Evolutionary conservation across 2,329 filamentous ascomycete species (phyloP).

Genomic region (Neodidymelliopsis sp.): DNA sequence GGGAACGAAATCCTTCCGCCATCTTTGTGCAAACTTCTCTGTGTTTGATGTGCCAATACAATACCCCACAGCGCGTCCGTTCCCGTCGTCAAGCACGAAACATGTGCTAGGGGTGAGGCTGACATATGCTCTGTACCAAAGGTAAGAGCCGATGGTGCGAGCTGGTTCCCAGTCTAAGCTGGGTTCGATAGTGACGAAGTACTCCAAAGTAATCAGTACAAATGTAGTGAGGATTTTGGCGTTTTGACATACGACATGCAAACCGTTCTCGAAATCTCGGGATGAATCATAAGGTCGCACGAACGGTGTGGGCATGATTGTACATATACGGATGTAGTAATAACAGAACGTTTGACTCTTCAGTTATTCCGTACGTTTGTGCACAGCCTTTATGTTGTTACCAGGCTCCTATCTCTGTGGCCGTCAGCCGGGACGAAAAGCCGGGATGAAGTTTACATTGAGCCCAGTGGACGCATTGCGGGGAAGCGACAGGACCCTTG

Average conservation of each 20-base stretch:
- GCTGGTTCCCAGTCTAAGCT: slow-evolving; percentile 36
- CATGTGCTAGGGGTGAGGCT: slow-evolving; percentile 39
- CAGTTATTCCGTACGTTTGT: too few species aligned
- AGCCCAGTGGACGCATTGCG: too few species aligned
- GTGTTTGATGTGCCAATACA: slow-evolving; percentile 47
- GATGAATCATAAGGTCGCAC: slow-evolving; percentile 27
- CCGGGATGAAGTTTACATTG: too few species aligned
- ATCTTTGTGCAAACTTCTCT: slow-evolving; percentile 32
- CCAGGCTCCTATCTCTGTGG: too few species aligned
- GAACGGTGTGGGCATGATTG: slow-evolving; percentile 21
- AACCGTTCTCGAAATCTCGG: slow-evolving; percentile 25
- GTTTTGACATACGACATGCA: slow-evolving; percentile 24
- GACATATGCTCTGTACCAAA: slow-evolving; percentile 47
- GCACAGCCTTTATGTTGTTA: too few species aligned
- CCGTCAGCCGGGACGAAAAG: too few species aligned
- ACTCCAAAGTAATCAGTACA: slow-evolving; percentile 22
- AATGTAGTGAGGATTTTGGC: too few species aligned
- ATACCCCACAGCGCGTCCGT: slow-evolving; percentile 47
- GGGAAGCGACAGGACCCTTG: too few species aligned
- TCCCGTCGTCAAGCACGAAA: slow-evolving; percentile 47
- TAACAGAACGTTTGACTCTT: too few species aligned
- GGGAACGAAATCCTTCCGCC: slow-evolving; percentile 38
- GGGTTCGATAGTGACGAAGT: slow-evolving; percentile 33
- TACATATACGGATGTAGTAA: too few species aligned
- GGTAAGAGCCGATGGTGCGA: slow-evolving; percentile 39